phyloP scores from a whole-genome alignment of 139 green algal species.

The Chlorella sp. region DNA sequence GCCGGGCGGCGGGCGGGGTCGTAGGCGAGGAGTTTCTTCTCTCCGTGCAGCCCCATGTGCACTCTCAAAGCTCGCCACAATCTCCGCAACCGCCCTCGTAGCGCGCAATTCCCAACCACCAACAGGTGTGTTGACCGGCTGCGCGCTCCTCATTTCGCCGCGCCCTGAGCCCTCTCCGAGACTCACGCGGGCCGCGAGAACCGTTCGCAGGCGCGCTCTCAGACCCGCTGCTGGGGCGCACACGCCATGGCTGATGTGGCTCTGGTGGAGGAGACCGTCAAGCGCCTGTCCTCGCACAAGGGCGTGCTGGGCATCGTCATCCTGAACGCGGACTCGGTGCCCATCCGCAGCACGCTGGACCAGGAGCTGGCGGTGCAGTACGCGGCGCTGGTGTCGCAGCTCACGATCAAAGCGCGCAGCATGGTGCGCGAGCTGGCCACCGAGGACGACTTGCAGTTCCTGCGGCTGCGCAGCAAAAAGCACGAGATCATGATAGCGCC shows the following conservation, averaged over 20 bases:
- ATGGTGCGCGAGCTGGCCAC: slow-evolving; percentile 74
- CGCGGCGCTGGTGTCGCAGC: slow-evolving; percentile 53
- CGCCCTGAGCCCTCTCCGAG: too few relatives aligned
- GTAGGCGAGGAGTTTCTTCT: too few relatives aligned
- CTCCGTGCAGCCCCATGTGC: too few relatives aligned
- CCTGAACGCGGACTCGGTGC: slow-evolving; percentile 83
- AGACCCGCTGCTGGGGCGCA: too few relatives aligned
- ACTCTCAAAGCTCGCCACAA: too few relatives aligned
- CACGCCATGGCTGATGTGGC: slow-evolving; percentile 68
- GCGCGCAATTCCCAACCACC: too few relatives aligned
- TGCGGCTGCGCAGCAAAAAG: slow-evolving; percentile 80
- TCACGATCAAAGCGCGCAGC: slow-evolving; percentile 75
- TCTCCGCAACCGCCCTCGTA: too few relatives aligned
- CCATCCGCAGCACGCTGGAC: slow-evolving; percentile 85
- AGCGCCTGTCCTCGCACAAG: slow-evolving; percentile 60
- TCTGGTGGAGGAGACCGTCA: slow-evolving; percentile 82
- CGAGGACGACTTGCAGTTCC: slow-evolving; percentile 87
- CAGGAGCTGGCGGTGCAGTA: slow-evolving; percentile 78
- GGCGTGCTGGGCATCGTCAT: slow-evolving; percentile 81
- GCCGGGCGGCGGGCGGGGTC: too few relatives aligned
- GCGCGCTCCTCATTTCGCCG: too few relatives aligned
- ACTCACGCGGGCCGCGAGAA: too few relatives aligned
- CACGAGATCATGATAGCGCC: slow-evolving; percentile 92
- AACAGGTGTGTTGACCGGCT: too few relatives aligned
- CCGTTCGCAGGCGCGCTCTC: too few relatives aligned